Evolutionary conservation across 306 rosid genomes (phyloP).

Genomic region (Rubus parviflorus): DNA sequence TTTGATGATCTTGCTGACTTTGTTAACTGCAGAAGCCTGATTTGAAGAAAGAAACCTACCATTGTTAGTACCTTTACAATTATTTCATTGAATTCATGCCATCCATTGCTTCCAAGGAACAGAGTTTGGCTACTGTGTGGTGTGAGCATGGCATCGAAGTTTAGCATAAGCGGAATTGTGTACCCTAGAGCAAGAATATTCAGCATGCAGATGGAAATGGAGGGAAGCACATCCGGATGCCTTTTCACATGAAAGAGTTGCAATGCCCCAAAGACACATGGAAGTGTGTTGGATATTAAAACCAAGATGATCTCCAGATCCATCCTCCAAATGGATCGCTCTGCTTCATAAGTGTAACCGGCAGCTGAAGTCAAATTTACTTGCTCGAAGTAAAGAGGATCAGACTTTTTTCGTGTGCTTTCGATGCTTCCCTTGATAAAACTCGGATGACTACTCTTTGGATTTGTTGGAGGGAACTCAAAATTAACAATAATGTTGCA

Average conservation of each 20-base stretch:
- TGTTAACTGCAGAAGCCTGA: slow-evolving; percentile 51
- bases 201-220: slow-evolving; percentile 48
- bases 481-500: slow-evolving; percentile 50
- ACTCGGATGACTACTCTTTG: neutral
- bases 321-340: slow-evolving; percentile 42
- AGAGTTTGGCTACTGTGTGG: slow-evolving; percentile 13
- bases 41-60: slow-evolving; percentile 56
- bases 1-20: slow-evolving; percentile 46
- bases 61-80: slow-evolving; percentile 39
- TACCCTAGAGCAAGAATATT: slow-evolving; percentile 38
- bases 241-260: slow-evolving; percentile 52
- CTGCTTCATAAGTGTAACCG: slow-evolving; percentile 15
- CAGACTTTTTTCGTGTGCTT: slow-evolving; percentile 46
- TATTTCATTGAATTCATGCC: slow-evolving; percentile 57
- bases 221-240: slow-evolving; percentile 46
- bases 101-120: slow-evolving; percentile 35
- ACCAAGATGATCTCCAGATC: slow-evolving; percentile 57
- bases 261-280: slow-evolving; percentile 46
- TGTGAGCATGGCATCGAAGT: slow-evolving; percentile 53
- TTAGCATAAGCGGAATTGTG: slow-evolving; percentile 51
- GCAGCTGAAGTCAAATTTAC: slow-evolving; percentile 35
- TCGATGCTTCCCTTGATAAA: slow-evolving; percentile 41
- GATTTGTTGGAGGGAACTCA: slow-evolving; percentile 42
- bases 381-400: slow-evolving; percentile 50
- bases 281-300: slow-evolving; percentile 53